A percentile compares a stretch with the other conserved stretches of the same genome.
Evolutionary conservation across 2,329 filamentous ascomycete species (phyloP).

Genomic region (Cytospora piceicola): DNA sequence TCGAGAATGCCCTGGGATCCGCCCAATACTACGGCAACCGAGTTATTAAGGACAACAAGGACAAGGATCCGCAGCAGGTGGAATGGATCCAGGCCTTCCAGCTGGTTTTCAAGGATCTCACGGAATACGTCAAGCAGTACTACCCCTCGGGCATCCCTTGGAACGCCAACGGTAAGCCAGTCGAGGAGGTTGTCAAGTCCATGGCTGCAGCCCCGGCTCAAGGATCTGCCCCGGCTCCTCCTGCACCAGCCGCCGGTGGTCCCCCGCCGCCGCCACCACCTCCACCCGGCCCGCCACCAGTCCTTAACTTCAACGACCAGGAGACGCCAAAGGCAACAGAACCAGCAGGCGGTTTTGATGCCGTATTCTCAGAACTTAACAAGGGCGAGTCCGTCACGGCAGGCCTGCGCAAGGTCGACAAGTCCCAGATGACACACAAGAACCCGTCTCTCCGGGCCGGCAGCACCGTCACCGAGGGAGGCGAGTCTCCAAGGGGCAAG

Average conservation of each 20-base stretch:
- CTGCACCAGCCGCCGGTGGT: slow-evolving; percentile 52
- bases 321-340: slow-evolving; percentile 51
- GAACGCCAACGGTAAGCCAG: slow-evolving; percentile 79
- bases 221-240: slow-evolving; percentile 60
- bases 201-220: slow-evolving; percentile 56
- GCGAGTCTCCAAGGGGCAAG: slow-evolving; percentile 66
- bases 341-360: slow-evolving; percentile 67
- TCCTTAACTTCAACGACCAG: slow-evolving; percentile 61
- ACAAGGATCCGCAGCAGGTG: slow-evolving; percentile 74
- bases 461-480: slow-evolving; percentile 68
- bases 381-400: slow-evolving; percentile 86
- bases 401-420: slow-evolving; percentile 89
- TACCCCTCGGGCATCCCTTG: slow-evolving; percentile 80
- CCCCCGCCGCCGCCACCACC: slow-evolving; percentile 68
- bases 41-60: slow-evolving; percentile 89
- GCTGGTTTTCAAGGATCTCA: slow-evolving; percentile 81
- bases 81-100: slow-evolving; percentile 95
- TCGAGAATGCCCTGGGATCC: slow-evolving; percentile 79
- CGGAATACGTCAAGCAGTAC: slow-evolving; percentile 82
- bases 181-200: slow-evolving; percentile 66
- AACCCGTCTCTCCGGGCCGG: slow-evolving; percentile 82
- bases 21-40: slow-evolving; percentile 95
- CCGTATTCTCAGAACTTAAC: slow-evolving; percentile 92
- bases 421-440: slow-evolving; percentile 97
- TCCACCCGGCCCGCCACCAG: slow-evolving; percentile 70